Evolutionary conservation across 2,329 filamentous ascomycete species (phyloP), one percentile per base, ranked within the genome.

Genomic region (Colletotrichum sp.): DNA sequence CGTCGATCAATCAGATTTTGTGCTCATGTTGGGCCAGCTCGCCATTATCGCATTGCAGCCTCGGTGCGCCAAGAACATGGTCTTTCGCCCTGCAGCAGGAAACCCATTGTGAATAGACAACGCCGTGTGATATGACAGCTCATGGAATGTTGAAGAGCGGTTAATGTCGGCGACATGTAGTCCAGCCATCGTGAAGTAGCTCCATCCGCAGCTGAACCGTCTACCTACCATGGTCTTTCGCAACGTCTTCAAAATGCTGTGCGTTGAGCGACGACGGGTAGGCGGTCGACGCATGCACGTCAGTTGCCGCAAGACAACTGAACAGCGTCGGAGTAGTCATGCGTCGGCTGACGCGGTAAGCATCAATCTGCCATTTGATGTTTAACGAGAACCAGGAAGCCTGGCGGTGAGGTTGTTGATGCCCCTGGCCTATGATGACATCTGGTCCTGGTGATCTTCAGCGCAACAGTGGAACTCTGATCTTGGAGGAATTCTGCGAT

Each of bases 401-500:
- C 16, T 34, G 18, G 26, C 57, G 52, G 28, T 39, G 26, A 67
- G 24, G 24, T 14, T 10, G 16, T 18, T 3, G 13, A 28, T 30
- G 36, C 32, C 36, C 52, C 28, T 34, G 30, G 68, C 32, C n/a
- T 28, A 55, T 57, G 57, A 68, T 67, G 72, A 21, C 52, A 39
- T 59, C 43, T 24, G 26, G 70, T 64, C 32, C 32, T 24, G 70
- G 63, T 64, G 64, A 75, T 72, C 39, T 75, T 75, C 59, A 65
- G 73, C 70, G 60, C 34, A 36, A 65, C 55, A 21, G 66, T 36
- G 60, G 28, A 24, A 26, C 68, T 48, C 55, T 57, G 59, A 59
- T 67, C 48, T 39, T 14, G 68, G 43, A 64, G 39, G 59, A 43
- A 64, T 72, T 68, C 63, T 72, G 72, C 48, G 72, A 71, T 71